Evolutionary conservation across 495 filamentous ascomycete species (phyloP).

Genomic region (Achaetomiella virescens): DNA sequence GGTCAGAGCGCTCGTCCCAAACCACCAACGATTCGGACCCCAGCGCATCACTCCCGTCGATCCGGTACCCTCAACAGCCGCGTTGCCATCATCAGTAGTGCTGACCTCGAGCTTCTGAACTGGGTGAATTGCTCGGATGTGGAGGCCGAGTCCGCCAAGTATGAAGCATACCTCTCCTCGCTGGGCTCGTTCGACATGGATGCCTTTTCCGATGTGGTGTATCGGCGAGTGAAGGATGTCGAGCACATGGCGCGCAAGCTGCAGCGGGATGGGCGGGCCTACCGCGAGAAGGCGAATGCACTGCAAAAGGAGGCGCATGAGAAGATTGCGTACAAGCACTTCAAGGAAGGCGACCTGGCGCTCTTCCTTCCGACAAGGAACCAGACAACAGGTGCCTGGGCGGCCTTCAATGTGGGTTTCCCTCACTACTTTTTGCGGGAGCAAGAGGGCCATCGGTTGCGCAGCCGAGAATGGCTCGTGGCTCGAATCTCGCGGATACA

Average conservation of each 20-base stretch:
- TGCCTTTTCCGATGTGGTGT: slow-evolving; percentile 70
- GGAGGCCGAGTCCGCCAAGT: slow-evolving; percentile 63
- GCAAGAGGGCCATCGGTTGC: slow-evolving; percentile 79
- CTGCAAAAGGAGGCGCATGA: slow-evolving; percentile 83
- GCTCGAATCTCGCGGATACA: slow-evolving; percentile 90
- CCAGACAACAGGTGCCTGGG: slow-evolving; percentile 90
- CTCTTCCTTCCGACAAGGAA: slow-evolving; percentile 93
- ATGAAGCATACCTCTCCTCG: slow-evolving; percentile 60
- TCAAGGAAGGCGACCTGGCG: slow-evolving; percentile 94
- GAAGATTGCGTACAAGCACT: slow-evolving; percentile 93
- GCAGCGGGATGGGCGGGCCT: slow-evolving; percentile 77
- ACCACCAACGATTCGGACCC: slow-evolving; percentile 53
- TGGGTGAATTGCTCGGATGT: slow-evolving; percentile 70
- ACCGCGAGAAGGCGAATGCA: slow-evolving; percentile 82
- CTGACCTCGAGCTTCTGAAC: slow-evolving; percentile 60
- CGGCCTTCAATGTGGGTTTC: slow-evolving; percentile 94
- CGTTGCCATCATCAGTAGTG: slow-evolving; percentile 36
- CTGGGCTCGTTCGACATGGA: slow-evolving; percentile 75
- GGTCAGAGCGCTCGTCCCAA: slow-evolving; percentile 49
- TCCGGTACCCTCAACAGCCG: slow-evolving; percentile 39
- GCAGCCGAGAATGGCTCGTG: slow-evolving; percentile 83
- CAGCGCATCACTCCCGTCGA: slow-evolving; percentile 53
- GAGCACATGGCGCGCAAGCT: slow-evolving; percentile 85
- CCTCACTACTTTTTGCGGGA: slow-evolving; percentile 96
- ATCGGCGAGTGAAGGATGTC: slow-evolving; percentile 81